Evolutionary conservation across 2,329 filamentous ascomycete genomes (phyloP).

Genomic region (Purpureocillium takamizusanense): DNA sequence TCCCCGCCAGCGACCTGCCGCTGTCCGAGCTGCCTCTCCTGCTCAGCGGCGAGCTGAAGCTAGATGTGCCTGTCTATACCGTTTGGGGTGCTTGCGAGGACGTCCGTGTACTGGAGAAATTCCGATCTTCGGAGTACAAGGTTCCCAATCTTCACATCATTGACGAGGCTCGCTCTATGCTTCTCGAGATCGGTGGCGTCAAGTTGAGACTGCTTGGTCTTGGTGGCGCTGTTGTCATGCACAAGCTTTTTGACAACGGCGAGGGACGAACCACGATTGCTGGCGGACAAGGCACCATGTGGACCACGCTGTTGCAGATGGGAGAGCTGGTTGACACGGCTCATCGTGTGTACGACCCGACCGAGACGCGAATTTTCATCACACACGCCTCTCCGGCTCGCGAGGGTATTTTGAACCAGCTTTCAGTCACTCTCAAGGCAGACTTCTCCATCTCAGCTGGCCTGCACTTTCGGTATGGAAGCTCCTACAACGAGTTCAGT

Average conservation of each 20-base stretch:
- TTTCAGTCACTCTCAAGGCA: conserved; percentile 93
- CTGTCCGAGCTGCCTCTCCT: conserved; percentile 89
- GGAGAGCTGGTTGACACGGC: conserved; percentile 96
- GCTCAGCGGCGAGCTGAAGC: conserved; percentile 76
- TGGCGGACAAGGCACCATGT: conserved; percentile 97
- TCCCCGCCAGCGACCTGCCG: conserved; percentile 70
- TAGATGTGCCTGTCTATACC: conserved; percentile 95
- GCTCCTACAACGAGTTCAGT: conserved; percentile 99
- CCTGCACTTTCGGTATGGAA: conserved; percentile 96
- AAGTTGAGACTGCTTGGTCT: conserved; percentile 91
- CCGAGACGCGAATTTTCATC: conserved; percentile 92
- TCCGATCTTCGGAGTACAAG: conserved; percentile 96
- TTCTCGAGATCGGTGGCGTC: conserved; percentile 89
- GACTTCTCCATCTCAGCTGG: conserved; percentile 98
- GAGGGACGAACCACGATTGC: conserved; percentile 97
- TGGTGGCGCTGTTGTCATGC: conserved; percentile 96
- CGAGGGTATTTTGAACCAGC: conserved; percentile 93
- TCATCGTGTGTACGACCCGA: conserved; percentile 95
- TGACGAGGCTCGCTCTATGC: conserved; percentile 91
- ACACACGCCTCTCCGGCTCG: conserved; percentile 95
- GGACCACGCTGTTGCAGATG: conserved; percentile 97
- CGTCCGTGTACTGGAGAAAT: conserved; percentile 93
- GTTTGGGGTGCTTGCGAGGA: conserved; percentile 99
- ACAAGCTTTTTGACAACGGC: conserved; percentile 98
- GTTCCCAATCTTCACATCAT: conserved; percentile 96